Evolutionary conservation across 768 basidiomycete genomes (phyloP).

Genomic region (Naganishia friedmannii): DNA sequence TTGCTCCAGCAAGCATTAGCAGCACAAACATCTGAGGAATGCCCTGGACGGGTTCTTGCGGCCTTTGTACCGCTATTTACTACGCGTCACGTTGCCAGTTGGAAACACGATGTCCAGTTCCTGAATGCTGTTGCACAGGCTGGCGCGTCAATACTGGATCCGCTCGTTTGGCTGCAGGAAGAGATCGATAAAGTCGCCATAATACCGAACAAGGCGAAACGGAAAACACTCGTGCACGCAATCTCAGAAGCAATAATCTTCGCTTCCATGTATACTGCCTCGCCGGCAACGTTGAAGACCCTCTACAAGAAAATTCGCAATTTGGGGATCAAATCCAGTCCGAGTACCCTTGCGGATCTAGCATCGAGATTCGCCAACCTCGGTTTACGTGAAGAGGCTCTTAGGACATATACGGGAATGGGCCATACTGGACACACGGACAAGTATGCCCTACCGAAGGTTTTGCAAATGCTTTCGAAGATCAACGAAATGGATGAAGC

Average conservation of each 20-base stretch:
- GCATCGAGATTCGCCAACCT: background rate
- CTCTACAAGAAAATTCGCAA: background rate
- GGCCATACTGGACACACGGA: background rate
- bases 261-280: background rate
- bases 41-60: background rate
- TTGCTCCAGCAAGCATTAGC: background rate
- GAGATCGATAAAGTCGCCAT: background rate
- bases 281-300: background rate
- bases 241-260: background rate
- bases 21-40: background rate
- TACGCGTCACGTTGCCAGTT: background rate
- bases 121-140: too few species aligned
- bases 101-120: background rate
- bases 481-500: background rate
- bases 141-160: background rate
- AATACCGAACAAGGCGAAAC: background rate
- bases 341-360: background rate
- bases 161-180: conserved; percentile 3
- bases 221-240: background rate
- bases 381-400: background rate
- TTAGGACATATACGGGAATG: background rate
- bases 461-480: background rate
- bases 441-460: background rate
- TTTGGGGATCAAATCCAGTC: background rate
- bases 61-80: background rate